Conservation (phyloP, 2,329 filamentous ascomycete species). For the Gnomoniopsis sp. region DNA sequence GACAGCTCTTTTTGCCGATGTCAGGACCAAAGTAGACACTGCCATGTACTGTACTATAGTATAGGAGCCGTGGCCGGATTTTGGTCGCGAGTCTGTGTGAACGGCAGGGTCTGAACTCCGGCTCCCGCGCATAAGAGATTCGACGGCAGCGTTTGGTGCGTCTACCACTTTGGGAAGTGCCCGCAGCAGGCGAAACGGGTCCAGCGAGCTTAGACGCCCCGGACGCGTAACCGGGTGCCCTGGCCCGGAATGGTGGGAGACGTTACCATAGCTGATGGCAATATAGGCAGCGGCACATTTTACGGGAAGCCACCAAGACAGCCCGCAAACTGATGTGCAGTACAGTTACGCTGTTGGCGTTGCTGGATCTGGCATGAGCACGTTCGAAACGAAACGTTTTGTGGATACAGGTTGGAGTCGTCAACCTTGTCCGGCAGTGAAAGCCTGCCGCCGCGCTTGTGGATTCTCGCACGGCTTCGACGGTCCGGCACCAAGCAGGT, state of each 20-base stretch:
- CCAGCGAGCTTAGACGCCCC: not conserved
- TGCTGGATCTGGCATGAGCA: slow-evolving; percentile 2
- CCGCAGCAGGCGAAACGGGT: slow-evolving; percentile 5
- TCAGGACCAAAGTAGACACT: too few relatives aligned
- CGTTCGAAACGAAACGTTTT: not conserved
- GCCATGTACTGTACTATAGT: too few relatives aligned
- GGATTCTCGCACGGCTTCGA: not conserved
- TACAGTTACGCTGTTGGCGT: not conserved
- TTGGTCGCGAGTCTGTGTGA: not conserved
- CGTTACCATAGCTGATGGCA: not conserved
- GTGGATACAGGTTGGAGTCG: not conserved
- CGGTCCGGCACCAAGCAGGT: too few relatives aligned
- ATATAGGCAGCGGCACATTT: not conserved
- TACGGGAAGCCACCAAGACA: not conserved
- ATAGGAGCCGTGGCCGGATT: too few relatives aligned
- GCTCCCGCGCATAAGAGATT: not conserved
- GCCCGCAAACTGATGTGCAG: not conserved
- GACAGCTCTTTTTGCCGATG: too few relatives aligned
- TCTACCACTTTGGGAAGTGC: slow-evolving; percentile 6
- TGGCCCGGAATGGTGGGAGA: slow-evolving; percentile 5
- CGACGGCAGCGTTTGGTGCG: not conserved
- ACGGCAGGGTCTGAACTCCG: not conserved
- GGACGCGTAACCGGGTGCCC: slow-evolving; percentile 15
- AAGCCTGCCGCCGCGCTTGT: not conserved
- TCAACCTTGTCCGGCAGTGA: not conserved